Evolutionary conservation across 2,329 filamentous ascomycete species (phyloP).

Genomic region (Xylaria polymorpha): DNA sequence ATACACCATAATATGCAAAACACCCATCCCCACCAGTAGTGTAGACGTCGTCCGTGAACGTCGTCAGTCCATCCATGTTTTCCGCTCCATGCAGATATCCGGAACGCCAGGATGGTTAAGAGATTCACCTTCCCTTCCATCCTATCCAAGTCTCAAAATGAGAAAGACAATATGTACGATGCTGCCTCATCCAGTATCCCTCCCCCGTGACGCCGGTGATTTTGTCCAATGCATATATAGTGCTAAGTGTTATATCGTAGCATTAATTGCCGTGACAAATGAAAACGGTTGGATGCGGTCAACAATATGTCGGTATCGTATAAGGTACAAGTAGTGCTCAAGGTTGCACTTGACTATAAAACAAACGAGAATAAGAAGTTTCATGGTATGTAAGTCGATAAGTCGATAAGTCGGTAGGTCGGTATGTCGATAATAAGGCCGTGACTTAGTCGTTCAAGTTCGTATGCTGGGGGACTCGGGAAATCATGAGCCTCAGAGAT

Average conservation of each 20-base stretch:
- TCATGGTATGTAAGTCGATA: conserved; percentile 10
- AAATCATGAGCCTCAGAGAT: not conserved
- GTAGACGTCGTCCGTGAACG: conserved; percentile 35
- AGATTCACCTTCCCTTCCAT: conserved; percentile 40
- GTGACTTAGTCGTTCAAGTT: conserved; percentile 4
- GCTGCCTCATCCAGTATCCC: conserved; percentile 39
- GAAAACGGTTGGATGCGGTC: conserved; percentile 40
- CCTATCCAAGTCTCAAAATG: conserved; percentile 31
- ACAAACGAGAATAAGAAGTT: conserved; percentile 21
- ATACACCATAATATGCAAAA: conserved; percentile 37
- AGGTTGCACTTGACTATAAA: conserved; percentile 25
- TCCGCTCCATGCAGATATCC: conserved; percentile 46
- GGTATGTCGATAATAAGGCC: conserved; percentile 14
- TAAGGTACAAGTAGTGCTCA: conserved; percentile 26
- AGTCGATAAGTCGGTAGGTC: conserved; percentile 2
- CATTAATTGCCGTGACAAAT: conserved; percentile 39
- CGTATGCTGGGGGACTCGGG: not conserved
- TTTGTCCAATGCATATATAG: conserved; percentile 38
- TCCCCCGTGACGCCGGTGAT: conserved; percentile 42
- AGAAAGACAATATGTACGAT: conserved; percentile 42
- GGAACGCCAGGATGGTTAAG: conserved; percentile 44
- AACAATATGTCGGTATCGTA: conserved; percentile 34
- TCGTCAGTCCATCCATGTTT: conserved; percentile 36
- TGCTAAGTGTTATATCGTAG: conserved; percentile 30
- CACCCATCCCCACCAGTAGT: conserved; percentile 19